Evolutionary conservation across 495 filamentous ascomycete genomes (phyloP), one percentile per base, ranked within the genome.

Genomic region (Margaritispora aquatica): DNA sequence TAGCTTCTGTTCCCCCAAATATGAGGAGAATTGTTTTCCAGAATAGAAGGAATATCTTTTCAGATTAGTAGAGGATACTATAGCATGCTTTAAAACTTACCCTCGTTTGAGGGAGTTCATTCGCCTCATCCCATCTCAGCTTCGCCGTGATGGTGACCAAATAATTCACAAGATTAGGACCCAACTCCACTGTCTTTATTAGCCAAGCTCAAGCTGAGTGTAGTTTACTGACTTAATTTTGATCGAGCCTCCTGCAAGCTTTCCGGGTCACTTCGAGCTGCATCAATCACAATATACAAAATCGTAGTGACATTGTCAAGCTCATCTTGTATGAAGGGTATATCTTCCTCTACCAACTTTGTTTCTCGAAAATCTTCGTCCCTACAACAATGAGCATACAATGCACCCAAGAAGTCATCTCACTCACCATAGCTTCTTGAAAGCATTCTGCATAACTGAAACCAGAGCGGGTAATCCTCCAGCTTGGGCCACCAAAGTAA

Each of bases 1-100:
- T 77, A 36, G 88, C 83, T 24, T 79, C 65, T 49, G 75, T 84
- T 38, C 88, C 88, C 29, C 94, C 94, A 64, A 98, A 92, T 0
- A 89, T 75, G 9, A 97, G 80, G 20, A 98, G 77, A 10, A 95
- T 78, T 0, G 87, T 85, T 70, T 98, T 98, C 95, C 95, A 97
- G 23, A 91, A 83, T 19, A 96, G 72, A 3, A 96, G 76, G 44
- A 96, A 80, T 22, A 93, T 77, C 72, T 83, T 55, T 53, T 46
- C 17, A 58, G 17, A 56, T 55, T 62, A 26, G 54, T 23, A 10
- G 8, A 34, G 1, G 1, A 19, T 27, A 9, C 1, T 1, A 46
- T 51, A 20, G 17, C 13, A 36, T 15, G 20, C 21, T 21, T 34
- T 9, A 10, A 27, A 27, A 20, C 57, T 36, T 4, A 66, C 61